These are phyloP conservation scores for Globisporangium megalacanthum DNA, from an alignment of 352 stramenopile species.

Conservation along the genomic window DNA sequence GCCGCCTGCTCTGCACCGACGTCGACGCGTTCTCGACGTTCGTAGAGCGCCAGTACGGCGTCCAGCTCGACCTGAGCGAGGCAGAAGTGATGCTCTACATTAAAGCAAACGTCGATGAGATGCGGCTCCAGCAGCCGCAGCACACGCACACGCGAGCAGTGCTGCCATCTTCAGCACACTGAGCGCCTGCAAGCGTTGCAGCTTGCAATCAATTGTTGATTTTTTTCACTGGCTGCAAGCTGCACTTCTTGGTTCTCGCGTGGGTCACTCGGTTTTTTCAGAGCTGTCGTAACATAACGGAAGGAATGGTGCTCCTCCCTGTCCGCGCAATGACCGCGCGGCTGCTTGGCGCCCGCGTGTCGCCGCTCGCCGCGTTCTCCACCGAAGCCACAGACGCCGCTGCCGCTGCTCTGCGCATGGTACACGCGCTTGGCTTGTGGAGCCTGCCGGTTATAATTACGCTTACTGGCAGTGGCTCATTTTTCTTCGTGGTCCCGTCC, in stretches of 20 bases:
- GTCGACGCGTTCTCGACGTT: slow-evolving; percentile 64
- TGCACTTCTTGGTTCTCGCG: too few relatives aligned
- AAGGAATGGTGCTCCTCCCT: slow-evolving; percentile 35
- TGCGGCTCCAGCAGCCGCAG: slow-evolving; percentile 27
- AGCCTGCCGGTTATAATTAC: too few relatives aligned
- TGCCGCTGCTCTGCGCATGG: slow-evolving; percentile 65
- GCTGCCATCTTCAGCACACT: too few relatives aligned
- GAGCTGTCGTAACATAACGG: neutral
- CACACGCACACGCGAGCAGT: neutral
- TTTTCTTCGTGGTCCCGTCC: too few relatives aligned
- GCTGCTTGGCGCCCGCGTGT: slow-evolving; percentile 29
- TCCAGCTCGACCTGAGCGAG: slow-evolving; percentile 62
- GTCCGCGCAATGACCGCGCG: slow-evolving; percentile 26
- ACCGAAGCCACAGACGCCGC: slow-evolving; percentile 68
- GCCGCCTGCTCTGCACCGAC: slow-evolving; percentile 52
- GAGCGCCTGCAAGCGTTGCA: too few relatives aligned
- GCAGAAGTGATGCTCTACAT: slow-evolving; percentile 58
- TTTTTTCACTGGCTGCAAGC: too few relatives aligned
- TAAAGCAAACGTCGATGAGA: slow-evolving; percentile 66
- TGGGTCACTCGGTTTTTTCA: neutral
- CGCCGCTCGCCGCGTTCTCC: slow-evolving; percentile 28
- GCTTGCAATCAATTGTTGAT: too few relatives aligned
- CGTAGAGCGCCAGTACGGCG: slow-evolving; percentile 47
- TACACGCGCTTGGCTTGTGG: slow-evolving; percentile 16
- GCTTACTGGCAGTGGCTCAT: too few relatives aligned